phyloP scores from a whole-genome alignment of 2,329 filamentous ascomycete species.

The Verticillium isaacii region DNA sequence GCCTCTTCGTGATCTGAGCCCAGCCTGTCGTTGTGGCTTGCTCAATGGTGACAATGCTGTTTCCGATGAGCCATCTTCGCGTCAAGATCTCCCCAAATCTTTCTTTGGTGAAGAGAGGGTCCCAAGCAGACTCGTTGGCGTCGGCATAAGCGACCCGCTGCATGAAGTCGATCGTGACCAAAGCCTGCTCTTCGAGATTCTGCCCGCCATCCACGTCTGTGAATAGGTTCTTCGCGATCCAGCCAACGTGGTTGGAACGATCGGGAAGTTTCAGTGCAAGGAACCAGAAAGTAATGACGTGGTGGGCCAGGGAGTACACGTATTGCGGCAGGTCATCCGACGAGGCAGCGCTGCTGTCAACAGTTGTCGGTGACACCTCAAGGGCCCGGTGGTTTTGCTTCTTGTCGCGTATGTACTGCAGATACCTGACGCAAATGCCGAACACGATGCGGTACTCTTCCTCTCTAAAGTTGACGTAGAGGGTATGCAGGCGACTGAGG shows the following conservation, averaged over 20 bases:
- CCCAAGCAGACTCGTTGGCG: slow-evolving; percentile 68
- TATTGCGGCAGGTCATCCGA: slow-evolving; percentile 81
- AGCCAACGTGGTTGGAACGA: slow-evolving; percentile 76
- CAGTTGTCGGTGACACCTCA: slow-evolving; percentile 19
- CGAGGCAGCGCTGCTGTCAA: slow-evolving; percentile 20
- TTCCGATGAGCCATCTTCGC: slow-evolving; percentile 68
- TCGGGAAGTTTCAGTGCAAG: slow-evolving; percentile 81
- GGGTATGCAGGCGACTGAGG: slow-evolving; percentile 74
- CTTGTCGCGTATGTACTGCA: slow-evolving; percentile 79
- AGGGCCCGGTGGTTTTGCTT: slow-evolving; percentile 36
- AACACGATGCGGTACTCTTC: slow-evolving; percentile 94
- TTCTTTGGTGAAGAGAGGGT: slow-evolving; percentile 60
- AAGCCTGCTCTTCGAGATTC: slow-evolving; percentile 82
- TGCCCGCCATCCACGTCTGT: slow-evolving; percentile 70
- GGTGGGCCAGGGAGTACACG: slow-evolving; percentile 88
- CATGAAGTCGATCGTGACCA: slow-evolving; percentile 94
- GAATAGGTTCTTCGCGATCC: slow-evolving; percentile 86
- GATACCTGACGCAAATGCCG: slow-evolving; percentile 88
- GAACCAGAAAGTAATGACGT: slow-evolving; percentile 97
- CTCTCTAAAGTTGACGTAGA: slow-evolving; percentile 84
- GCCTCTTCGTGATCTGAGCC: slow-evolving; percentile 66
- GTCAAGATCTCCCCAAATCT: slow-evolving; percentile 62
- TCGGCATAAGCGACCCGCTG: slow-evolving; percentile 83
- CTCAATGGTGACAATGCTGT: slow-evolving; percentile 70
- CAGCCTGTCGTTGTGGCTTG: slow-evolving; percentile 63